Conservation (phyloP, 176 grass and related monocot genomes). For the Aegilops bicornis region DNA sequence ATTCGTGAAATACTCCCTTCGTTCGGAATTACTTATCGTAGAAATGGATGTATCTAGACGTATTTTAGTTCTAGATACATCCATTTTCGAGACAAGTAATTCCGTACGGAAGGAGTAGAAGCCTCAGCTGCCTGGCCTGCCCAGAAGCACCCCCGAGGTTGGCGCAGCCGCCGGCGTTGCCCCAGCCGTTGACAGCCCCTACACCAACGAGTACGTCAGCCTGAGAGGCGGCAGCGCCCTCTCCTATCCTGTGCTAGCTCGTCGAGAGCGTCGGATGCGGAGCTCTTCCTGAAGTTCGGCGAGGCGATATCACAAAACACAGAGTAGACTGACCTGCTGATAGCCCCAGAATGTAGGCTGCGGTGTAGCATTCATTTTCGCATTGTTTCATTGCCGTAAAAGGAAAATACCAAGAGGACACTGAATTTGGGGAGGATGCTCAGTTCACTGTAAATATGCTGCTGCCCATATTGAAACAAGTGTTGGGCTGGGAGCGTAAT, state of each 20-base stretch:
- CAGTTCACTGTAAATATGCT: slow-evolving; percentile 50
- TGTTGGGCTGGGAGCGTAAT: slow-evolving; percentile 20
- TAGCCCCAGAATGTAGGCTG: too few relatives aligned
- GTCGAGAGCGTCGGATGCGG: slow-evolving; percentile 64
- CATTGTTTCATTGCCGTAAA: background rate
- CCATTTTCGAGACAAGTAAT: too few relatives aligned
- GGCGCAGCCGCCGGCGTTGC: slow-evolving; percentile 10
- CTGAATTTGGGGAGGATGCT: background rate
- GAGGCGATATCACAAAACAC: slow-evolving; percentile 82
- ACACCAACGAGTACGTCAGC: slow-evolving; percentile 65
- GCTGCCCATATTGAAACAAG: background rate
- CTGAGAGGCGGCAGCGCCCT: slow-evolving; percentile 43
- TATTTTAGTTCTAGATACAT: too few relatives aligned
- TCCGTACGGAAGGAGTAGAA: too few relatives aligned
- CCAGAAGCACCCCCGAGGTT: slow-evolving; percentile 35
- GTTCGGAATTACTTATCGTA: too few relatives aligned
- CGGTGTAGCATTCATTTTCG: background rate
- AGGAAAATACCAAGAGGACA: background rate
- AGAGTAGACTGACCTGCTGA: slow-evolving; percentile 30
- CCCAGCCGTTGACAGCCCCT: slow-evolving; percentile 28
- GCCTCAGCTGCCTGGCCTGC: slow-evolving; percentile 54
- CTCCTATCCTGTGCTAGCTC: slow-evolving; percentile 34
- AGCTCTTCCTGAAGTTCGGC: slow-evolving; percentile 93
- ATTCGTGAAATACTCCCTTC: too few relatives aligned
- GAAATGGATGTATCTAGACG: too few relatives aligned